A percentile compares a stretch with the other conserved stretches of the same genome.
These are phyloP conservation scores for Auricularia sp. DNA, from an alignment of 768 basidiomycete species.

Conservation along the genomic window DNA sequence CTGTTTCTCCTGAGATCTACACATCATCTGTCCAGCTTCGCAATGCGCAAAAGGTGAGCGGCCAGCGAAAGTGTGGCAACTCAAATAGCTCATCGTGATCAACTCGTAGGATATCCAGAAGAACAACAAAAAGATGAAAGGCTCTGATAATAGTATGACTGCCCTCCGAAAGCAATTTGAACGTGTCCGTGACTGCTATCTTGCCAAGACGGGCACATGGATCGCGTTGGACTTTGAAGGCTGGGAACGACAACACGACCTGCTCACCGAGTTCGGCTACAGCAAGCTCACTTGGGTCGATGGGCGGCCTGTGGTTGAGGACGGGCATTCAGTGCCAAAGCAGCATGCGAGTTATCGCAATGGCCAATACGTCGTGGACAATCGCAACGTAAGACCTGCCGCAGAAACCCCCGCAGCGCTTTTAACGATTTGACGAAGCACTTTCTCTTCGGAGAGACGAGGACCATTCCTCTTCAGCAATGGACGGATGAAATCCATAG, in stretches of 20 bases:
- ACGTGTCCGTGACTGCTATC: slow-evolving; percentile 53
- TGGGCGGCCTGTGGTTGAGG: slow-evolving; percentile 33
- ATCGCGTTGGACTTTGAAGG: slow-evolving; percentile 73
- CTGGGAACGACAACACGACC: slow-evolving; percentile 66
- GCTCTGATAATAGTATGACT: slow-evolving; percentile 43
- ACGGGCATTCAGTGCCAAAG: slow-evolving; percentile 53
- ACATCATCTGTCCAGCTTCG: slow-evolving; percentile 43
- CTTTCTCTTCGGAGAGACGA: slow-evolving; percentile 57
- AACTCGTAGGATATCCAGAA: slow-evolving; percentile 55
- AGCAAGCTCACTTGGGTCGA: slow-evolving; percentile 47
- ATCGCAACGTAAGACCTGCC: slow-evolving; percentile 21
- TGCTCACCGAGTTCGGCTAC: slow-evolving; percentile 81
- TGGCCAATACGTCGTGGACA: slow-evolving; percentile 49
- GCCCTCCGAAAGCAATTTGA: slow-evolving; percentile 58
- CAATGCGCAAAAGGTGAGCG: slow-evolving; percentile 45
- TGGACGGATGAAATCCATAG: slow-evolving; percentile 44
- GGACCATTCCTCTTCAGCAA: slow-evolving; percentile 36
- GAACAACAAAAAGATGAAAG: slow-evolving; percentile 68
- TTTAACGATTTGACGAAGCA: slow-evolving; percentile 28
- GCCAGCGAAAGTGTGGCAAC: not conserved
- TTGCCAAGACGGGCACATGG: slow-evolving; percentile 57
- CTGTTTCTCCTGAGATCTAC: slow-evolving; percentile 49
- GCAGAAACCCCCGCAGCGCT: not conserved
- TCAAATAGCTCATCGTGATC: not conserved
- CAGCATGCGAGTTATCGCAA: slow-evolving; percentile 52